A percentile compares a stretch with the other conserved stretches of the same genome.
Conservation (phyloP, 2,329 filamentous ascomycete genomes). For the Fusarium irregulare region DNA sequence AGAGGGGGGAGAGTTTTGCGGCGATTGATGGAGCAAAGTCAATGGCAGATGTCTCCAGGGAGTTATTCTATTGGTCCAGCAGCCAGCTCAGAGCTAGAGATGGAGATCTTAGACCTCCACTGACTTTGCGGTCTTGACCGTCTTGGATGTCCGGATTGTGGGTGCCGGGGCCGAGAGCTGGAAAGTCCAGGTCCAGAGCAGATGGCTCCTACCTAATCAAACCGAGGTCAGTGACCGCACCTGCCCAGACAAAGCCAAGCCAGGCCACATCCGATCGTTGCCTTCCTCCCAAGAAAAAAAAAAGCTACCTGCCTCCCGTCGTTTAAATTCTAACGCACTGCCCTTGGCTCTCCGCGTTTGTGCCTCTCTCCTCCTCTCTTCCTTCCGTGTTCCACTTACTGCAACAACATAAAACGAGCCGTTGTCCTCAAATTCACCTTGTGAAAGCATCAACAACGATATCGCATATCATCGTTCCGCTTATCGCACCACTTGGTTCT, state of each 20-base stretch:
- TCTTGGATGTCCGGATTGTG: slow-evolving; percentile 29
- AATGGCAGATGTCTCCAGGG: slow-evolving; percentile 25
- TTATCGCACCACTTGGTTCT: slow-evolving; percentile 19
- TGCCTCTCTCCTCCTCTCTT: slow-evolving; percentile 11
- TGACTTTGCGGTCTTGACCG: slow-evolving; percentile 2
- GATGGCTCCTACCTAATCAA: slow-evolving; percentile 38
- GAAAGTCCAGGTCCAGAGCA: background rate
- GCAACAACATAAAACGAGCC: slow-evolving; percentile 29
- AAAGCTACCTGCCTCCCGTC: slow-evolving; percentile 18
- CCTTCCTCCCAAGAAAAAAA: slow-evolving; percentile 26
- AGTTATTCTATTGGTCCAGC: slow-evolving; percentile 20
- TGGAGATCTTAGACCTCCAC: slow-evolving; percentile 8
- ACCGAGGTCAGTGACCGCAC: slow-evolving; percentile 43
- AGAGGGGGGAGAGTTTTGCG: slow-evolving; percentile 31
- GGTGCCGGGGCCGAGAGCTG: slow-evolving; percentile 36
- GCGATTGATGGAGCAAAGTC: slow-evolving; percentile 17
- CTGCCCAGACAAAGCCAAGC: slow-evolving; percentile 41
- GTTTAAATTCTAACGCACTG: slow-evolving; percentile 42
- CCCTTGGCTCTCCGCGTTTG: slow-evolving; percentile 22
- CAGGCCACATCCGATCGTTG: slow-evolving; percentile 41
- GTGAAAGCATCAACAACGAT: slow-evolving; percentile 24
- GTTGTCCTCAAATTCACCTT: slow-evolving; percentile 3
- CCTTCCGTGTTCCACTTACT: slow-evolving; percentile 24
- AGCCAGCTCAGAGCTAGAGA: slow-evolving; percentile 6
- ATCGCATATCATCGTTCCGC: slow-evolving; percentile 43